Evolutionary conservation across 2,329 filamentous ascomycete genomes (phyloP).

Genomic region (Colletotrichum siamense): DNA sequence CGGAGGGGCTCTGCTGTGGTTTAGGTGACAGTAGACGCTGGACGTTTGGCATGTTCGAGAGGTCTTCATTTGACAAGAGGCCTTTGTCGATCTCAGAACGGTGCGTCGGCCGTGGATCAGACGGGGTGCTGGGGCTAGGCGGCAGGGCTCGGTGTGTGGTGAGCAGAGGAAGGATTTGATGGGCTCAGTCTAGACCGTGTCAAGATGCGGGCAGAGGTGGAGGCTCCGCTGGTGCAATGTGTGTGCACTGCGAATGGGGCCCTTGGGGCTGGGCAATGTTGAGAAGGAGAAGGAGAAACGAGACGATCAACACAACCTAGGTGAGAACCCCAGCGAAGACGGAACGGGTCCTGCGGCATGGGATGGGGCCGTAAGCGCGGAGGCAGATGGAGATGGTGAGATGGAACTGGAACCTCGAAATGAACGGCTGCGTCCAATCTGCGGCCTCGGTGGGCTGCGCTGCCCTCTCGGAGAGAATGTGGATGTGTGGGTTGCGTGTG

Average conservation of each 20-base stretch:
- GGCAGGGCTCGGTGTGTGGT: background rate
- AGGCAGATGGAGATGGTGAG: background rate
- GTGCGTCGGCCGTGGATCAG: background rate
- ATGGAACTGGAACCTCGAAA: no score
- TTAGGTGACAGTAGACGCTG: background rate
- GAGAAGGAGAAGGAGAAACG: background rate
- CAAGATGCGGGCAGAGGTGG: background rate
- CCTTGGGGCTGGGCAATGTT: background rate
- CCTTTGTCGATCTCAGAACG: background rate
- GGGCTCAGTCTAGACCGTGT: constrained; percentile 9
- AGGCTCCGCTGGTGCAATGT: background rate
- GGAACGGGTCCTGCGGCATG: background rate
- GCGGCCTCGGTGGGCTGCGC: background rate
- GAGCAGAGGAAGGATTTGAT: background rate
- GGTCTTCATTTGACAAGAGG: background rate
- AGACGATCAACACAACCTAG: background rate
- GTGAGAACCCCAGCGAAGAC: background rate
- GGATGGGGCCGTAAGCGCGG: background rate
- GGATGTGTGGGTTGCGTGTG: background rate
- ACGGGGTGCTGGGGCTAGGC: background rate
- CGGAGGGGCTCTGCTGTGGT: background rate
- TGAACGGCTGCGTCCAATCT: background rate
- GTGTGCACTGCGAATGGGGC: background rate
- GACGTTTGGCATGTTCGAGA: background rate
- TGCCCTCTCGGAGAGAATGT: background rate